phyloP scores from a whole-genome alignment of 306 rosid species.

The Dryas alaskensis region DNA sequence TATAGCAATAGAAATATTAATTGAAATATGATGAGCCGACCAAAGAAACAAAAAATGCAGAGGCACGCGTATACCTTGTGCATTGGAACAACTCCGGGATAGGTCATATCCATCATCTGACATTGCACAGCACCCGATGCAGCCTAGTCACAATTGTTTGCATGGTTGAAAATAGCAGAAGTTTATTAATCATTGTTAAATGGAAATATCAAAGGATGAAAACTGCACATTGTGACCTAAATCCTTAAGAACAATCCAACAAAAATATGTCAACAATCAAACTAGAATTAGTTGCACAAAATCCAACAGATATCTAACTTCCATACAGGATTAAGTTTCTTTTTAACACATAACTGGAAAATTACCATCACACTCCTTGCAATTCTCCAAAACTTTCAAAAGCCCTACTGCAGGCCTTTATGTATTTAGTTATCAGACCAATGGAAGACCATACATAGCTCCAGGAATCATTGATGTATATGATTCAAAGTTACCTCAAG shows the following conservation, averaged over 20 bases:
- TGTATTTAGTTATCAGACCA: background rate
- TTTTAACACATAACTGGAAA: background rate
- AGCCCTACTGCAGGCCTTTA: background rate
- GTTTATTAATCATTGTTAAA: background rate
- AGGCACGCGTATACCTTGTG: slow-evolving; percentile 59
- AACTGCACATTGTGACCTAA: background rate
- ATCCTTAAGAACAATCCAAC: background rate
- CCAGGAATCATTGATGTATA: background rate
- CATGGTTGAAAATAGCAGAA: slow-evolving; percentile 13
- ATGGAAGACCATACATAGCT: background rate
- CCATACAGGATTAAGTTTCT: no score
- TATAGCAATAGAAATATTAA: background rate
- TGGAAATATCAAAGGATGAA: slow-evolving; percentile 13
- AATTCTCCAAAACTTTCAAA: background rate
- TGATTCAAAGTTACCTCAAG: background rate
- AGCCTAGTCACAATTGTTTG: slow-evolving; percentile 54
- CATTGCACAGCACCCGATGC: slow-evolving; percentile 99
- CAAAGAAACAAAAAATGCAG: slow-evolving; percentile 6
- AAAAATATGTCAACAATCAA: background rate
- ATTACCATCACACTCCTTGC: background rate
- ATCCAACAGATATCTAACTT: background rate
- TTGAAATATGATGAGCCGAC: background rate
- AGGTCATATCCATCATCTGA: slow-evolving; percentile 87
- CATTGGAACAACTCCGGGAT: slow-evolving; percentile 94
- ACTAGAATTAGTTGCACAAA: background rate